A percentile compares a stretch with the other conserved stretches of the same genome.
Conservation (phyloP, 371 early-diverging fungal species). For the Mortierella sp. region DNA sequence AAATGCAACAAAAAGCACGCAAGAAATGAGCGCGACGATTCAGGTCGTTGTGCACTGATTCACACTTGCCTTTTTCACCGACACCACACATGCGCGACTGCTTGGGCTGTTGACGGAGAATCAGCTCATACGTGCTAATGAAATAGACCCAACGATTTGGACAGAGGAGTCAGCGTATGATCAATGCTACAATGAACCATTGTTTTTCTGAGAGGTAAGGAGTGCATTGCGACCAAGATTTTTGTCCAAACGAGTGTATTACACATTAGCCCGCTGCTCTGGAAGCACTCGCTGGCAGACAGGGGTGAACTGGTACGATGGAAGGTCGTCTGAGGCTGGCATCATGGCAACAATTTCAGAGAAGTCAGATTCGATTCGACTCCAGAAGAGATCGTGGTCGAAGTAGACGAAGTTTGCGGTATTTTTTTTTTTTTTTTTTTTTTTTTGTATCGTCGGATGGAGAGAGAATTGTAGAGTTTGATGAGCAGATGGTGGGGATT, state of each 20-base stretch:
- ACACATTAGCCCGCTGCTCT: slow-evolving; percentile 68
- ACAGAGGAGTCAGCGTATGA: neutral
- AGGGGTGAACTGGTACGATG: slow-evolving; percentile 68
- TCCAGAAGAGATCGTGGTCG: no score
- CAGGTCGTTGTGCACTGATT: no score
- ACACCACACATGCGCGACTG: slow-evolving; percentile 94
- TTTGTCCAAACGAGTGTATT: no score
- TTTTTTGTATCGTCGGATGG: no score
- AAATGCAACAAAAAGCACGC: no score
- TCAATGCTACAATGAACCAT: neutral
- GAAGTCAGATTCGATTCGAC: no score
- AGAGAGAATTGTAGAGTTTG: no score
- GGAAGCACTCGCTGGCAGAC: slow-evolving; percentile 62
- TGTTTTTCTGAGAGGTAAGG: neutral
- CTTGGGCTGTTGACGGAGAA: slow-evolving; percentile 91
- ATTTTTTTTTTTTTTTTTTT: no score
- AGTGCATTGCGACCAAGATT: no score
- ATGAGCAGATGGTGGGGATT: no score
- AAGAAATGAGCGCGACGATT: no score
- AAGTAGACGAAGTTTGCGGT: no score
- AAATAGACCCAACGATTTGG: neutral
- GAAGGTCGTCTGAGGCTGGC: slow-evolving; percentile 61
- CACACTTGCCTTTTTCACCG: slow-evolving; percentile 89
- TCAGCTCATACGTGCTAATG: slow-evolving; percentile 78
- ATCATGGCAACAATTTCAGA: slow-evolving; percentile 21